Percentiles rank a stretch among this genome's conserved stretches.
phyloP scores from a whole-genome alignment of 768 basidiomycete species.

The Fomitopsis pulvina region DNA sequence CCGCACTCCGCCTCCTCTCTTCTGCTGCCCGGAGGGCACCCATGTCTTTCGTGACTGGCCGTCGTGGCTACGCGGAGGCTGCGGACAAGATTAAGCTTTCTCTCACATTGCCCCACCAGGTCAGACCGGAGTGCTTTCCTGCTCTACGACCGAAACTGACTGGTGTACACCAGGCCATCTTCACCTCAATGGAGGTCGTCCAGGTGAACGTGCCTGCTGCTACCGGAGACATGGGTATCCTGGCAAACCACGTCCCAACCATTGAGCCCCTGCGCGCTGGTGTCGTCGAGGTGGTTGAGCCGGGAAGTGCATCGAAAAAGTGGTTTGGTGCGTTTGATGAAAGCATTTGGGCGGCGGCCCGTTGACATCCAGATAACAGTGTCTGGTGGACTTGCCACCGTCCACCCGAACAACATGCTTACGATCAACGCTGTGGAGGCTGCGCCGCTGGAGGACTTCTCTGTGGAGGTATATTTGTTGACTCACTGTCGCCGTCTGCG shows the following conservation, averaged over 20 bases:
- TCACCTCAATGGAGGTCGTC: conserved; percentile 83
- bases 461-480: conserved; percentile 63
- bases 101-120: conserved; percentile 93
- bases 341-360: background rate
- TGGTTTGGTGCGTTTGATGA: conserved; percentile 76
- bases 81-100: conserved; percentile 89
- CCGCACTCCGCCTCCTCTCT: conserved; percentile 66
- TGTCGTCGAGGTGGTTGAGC: conserved; percentile 90
- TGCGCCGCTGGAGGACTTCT: conserved; percentile 87
- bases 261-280: conserved; percentile 94
- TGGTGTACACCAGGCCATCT: conserved; percentile 62
- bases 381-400: conserved; percentile 94
- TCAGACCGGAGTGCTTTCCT: conserved; percentile 31
- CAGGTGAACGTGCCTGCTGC: conserved; percentile 95
- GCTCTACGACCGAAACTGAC: conserved; percentile 2
- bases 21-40: conserved; percentile 57
- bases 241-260: conserved; percentile 98
- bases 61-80: conserved; percentile 89
- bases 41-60: conserved; percentile 41
- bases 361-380: conserved; percentile 38
- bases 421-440: conserved; percentile 98
- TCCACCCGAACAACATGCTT: conserved; percentile 94
- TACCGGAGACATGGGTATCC: conserved; percentile 98
- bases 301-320: conserved; percentile 74
- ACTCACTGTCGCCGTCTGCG: background rate